Evolutionary conservation across 805 yeast species (phyloP).

Genomic region (Hanseniaspora lachancei): DNA sequence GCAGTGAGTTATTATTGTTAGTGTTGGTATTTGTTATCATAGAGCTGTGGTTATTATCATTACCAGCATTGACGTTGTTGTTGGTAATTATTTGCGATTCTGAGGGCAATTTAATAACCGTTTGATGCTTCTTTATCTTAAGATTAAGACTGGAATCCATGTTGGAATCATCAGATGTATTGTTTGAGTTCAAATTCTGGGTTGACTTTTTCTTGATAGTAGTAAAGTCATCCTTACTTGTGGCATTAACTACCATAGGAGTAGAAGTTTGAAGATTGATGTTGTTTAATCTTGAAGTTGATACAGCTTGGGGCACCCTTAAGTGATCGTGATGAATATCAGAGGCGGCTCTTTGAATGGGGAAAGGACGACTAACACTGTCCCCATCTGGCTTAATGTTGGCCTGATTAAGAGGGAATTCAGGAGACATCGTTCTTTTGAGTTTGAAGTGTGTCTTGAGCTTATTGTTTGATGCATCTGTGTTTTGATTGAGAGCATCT

Average conservation of each 20-base stretch:
- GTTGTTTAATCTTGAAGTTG: not conserved
- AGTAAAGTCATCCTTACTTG: constrained; percentile 7
- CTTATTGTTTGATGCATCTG: not conserved
- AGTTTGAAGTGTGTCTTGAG: not conserved
- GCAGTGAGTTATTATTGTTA: not conserved
- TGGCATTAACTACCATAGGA: not conserved
- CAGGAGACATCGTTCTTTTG: constrained; percentile 1
- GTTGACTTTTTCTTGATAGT: not conserved
- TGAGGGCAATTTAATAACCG: not conserved
- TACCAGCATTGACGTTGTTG: not conserved
- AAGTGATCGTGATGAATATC: constrained; percentile 1
- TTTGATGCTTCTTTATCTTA: constrained; percentile 1
- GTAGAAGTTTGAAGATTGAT: not conserved
- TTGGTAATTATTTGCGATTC: constrained; percentile 10
- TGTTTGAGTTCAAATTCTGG: not conserved
- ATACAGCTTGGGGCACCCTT: constrained; percentile 1
- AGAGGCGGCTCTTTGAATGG: constrained; percentile 4
- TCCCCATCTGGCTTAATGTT: not conserved
- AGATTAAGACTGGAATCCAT: not conserved
- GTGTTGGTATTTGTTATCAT: not conserved
- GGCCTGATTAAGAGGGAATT: not conserved
- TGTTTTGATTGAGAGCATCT: not conserved
- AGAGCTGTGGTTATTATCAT: not conserved
- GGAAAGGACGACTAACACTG: not conserved
- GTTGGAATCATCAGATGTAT: not conserved